Evolutionary conservation across 805 yeast species (phyloP), one percentile per base, ranked within the genome.

Genomic region (Wickerhamiella bombiphila): DNA sequence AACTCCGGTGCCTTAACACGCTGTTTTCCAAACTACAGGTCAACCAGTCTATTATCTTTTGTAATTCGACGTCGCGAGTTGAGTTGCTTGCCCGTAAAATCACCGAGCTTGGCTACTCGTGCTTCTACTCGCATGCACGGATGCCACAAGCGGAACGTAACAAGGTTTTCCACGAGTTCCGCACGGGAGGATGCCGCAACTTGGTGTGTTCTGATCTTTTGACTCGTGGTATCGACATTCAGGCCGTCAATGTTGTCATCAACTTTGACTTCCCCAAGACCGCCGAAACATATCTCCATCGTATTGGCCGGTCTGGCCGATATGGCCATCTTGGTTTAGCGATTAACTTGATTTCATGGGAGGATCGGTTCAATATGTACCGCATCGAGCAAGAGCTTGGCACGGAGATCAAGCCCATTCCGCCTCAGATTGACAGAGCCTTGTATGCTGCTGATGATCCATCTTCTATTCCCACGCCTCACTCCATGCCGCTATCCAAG

Each of bases 301-400:
- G 97, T 70, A 91, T 88, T 51, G 97, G 97, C 70, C 83, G 98
- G 68, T 85, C 96, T 5, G 97, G 98, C 50, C 81, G 98, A 69
- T 91, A 82, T 55, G 98, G 98, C 48, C 98, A 91, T 59, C 74
- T 86, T 56, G 98, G 98, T 69, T 70, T 91, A 57, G 98, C 98
- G 22, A 85, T 91, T 55, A 91, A 91, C 64, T 72, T 91, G 53
- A 83, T 91, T 65, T 82, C 86, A 59, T 88, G 96, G 95, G 76
- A 85, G 54, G 98, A 91, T 59, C 74, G 97, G 57, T 85, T 80
- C 63, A 82, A 80, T 55, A 68, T 91, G 54, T 88, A 85, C 63
- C 82, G 81, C 60, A 86, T 91, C 51, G 98, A 91, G 61, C 94
- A 88, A 62, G 97, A 88, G 62, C 72, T 91, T 48, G 96, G 96